These are phyloP conservation scores for Spergularia marina DNA, from an alignment of 148 eudicot species.

Conservation along the genomic window DNA sequence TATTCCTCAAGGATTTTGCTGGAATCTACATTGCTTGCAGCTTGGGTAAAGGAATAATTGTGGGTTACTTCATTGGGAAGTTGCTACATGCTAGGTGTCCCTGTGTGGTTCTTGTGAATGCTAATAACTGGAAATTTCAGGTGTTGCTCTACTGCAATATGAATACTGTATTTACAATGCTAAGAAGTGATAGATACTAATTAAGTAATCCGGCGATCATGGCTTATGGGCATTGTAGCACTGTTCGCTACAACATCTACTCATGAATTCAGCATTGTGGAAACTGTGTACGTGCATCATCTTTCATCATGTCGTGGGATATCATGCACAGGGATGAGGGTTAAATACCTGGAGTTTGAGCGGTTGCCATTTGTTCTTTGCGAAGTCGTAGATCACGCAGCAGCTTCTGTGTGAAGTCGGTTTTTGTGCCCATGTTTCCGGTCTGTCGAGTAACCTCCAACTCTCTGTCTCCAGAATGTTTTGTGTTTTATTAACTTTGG, in stretches of 20 bases:
- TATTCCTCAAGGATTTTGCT: not conserved
- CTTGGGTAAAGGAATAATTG: not conserved
- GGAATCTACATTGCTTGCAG: constrained; percentile 19
- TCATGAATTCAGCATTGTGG: too few species aligned
- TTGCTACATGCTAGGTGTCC: not conserved
- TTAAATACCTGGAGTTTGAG: constrained; percentile 41
- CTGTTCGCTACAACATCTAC: too few species aligned
- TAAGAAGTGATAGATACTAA: not conserved
- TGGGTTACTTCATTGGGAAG: constrained; percentile 4
- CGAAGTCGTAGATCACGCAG: constrained; percentile 65
- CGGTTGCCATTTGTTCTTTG: constrained; percentile 62
- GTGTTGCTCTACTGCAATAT: not conserved
- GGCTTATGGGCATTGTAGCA: not conserved
- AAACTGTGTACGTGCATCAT: too few species aligned
- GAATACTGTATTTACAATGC: not conserved
- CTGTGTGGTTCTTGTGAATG: not conserved
- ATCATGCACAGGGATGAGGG: constrained; percentile 35
- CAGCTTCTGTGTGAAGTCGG: constrained; percentile 92
- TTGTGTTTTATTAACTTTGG: not conserved
- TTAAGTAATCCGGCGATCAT: not conserved
- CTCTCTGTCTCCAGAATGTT: not conserved
- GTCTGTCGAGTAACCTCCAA: not conserved
- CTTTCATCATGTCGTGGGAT: not conserved
- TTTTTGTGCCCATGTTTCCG: constrained; percentile 48
- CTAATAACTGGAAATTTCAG: not conserved